Conservation (phyloP, 441 rosid species). For the Corymbia calophylla region DNA sequence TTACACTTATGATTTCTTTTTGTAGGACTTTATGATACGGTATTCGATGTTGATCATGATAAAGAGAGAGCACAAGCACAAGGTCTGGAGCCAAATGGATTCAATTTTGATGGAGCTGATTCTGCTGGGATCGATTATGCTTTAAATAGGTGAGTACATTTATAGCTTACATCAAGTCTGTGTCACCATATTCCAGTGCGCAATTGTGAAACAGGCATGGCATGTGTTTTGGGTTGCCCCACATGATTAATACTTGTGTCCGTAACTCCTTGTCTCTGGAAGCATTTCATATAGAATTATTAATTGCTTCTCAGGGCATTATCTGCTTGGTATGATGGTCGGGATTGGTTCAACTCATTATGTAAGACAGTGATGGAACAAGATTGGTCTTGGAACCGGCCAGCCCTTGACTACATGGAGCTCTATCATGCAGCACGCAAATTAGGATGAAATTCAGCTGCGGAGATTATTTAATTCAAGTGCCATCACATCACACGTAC, state of each 20-base stretch:
- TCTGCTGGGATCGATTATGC: slow-evolving; percentile 80
- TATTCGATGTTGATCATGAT: slow-evolving; percentile 90
- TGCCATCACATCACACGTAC: neutral
- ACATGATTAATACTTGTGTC: neutral
- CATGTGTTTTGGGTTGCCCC: neutral
- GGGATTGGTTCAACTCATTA: slow-evolving; percentile 70
- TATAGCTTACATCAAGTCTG: neutral
- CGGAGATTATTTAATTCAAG: neutral
- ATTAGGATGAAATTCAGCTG: slow-evolving; percentile 12
- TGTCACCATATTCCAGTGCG: neutral
- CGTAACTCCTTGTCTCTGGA: neutral
- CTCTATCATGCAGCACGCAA: slow-evolving; percentile 88
- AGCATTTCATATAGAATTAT: neutral
- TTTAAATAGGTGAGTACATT: slow-evolving; percentile 57
- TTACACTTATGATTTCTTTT: neutral
- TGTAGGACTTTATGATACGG: slow-evolving; percentile 86
- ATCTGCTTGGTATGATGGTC: slow-evolving; percentile 67
- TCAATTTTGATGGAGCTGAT: slow-evolving; percentile 89
- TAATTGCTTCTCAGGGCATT: slow-evolving; percentile 58
- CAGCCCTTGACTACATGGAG: slow-evolving; percentile 95
- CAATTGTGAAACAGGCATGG: neutral
- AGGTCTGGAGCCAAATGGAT: slow-evolving; percentile 89
- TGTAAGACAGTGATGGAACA: slow-evolving; percentile 94
- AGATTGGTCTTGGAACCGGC: slow-evolving; percentile 99
- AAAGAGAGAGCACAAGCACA: slow-evolving; percentile 80